phyloP scores from a whole-genome alignment of 2,329 filamentous ascomycete species.

The Pestalotiopsis sp. region DNA sequence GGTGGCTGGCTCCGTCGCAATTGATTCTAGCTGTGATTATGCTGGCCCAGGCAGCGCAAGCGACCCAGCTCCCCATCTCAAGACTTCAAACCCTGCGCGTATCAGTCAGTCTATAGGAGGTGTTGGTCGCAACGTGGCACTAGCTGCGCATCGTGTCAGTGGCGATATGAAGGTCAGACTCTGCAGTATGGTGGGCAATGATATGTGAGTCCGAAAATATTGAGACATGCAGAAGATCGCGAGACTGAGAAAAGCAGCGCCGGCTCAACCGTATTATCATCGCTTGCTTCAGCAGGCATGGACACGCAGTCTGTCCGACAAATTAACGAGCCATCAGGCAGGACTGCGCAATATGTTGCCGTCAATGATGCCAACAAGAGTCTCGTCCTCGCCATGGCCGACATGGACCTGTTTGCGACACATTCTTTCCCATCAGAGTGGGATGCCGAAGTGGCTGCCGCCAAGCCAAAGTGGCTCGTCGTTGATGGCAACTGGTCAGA shows the following conservation, averaged over 20 bases:
- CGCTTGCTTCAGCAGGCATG: conserved; percentile 67
- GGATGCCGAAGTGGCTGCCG: conserved; percentile 58
- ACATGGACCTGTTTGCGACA: conserved; percentile 82
- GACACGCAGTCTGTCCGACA: conserved; percentile 65
- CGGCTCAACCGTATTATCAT: conserved; percentile 72
- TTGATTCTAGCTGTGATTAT: conserved; percentile 87
- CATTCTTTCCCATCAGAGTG: conserved; percentile 59
- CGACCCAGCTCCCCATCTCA: conserved; percentile 51
- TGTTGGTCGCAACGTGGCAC: conserved; percentile 89
- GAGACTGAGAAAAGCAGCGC: conserved; percentile 50
- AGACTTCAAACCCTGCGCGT: conserved; percentile 84
- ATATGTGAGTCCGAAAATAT: conserved; percentile 55
- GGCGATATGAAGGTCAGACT: conserved; percentile 67
- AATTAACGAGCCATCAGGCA: conserved; percentile 54
- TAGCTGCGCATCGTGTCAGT: conserved; percentile 74
- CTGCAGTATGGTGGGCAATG: conserved; percentile 81
- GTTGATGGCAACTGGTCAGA: conserved; percentile 87
- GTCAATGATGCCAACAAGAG: conserved; percentile 84
- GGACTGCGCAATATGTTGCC: conserved; percentile 90
- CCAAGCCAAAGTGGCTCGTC: conserved; percentile 75
- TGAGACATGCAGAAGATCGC: neutral
- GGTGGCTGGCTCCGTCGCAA: conserved; percentile 86
- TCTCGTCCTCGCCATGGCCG: conserved; percentile 90
- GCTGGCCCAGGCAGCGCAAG: conserved; percentile 29
- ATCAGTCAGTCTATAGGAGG: conserved; percentile 87